These are phyloP conservation scores for Simplicillium sp. DNA, from an alignment of 2,329 filamentous ascomycete genomes.

Conservation along the genomic window DNA sequence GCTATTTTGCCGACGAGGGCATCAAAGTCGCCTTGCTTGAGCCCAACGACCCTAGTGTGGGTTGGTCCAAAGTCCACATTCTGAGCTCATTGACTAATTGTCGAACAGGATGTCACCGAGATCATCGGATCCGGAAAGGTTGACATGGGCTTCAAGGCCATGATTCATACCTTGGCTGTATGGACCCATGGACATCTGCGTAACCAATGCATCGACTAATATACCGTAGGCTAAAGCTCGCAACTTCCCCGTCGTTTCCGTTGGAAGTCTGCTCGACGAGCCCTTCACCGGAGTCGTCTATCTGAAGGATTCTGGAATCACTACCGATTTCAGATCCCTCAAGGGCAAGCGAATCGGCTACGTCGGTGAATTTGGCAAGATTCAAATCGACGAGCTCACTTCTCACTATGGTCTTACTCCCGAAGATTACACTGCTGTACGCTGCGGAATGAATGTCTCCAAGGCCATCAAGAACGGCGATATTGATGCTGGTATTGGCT, in stretches of 20 bases:
- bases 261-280: conserved; percentile 69
- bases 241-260: conserved; percentile 61
- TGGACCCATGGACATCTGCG: conserved; percentile 12
- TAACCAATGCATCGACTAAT: conserved; percentile 3
- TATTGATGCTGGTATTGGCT: conserved; percentile 66
- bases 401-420: conserved; percentile 68
- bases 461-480: conserved; percentile 64
- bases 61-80: conserved; percentile 8
- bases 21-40: conserved; percentile 71
- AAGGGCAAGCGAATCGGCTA: conserved; percentile 72
- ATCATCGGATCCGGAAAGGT: conserved; percentile 70
- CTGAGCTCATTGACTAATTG: neutral
- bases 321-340: conserved; percentile 62
- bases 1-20: conserved; percentile 65
- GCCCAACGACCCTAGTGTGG: conserved; percentile 66
- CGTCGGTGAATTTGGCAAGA: conserved; percentile 74
- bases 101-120: conserved; percentile 61
- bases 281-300: conserved; percentile 74
- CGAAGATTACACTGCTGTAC: conserved; percentile 64
- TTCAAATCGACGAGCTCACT: conserved; percentile 74
- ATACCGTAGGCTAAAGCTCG: conserved; percentile 57
- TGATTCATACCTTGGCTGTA: conserved; percentile 73
- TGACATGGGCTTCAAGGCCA: conserved; percentile 73
- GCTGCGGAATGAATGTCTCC: conserved; percentile 74
- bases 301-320: conserved; percentile 65